Percentiles rank a stretch among this genome's conserved stretches.
phyloP scores from a whole-genome alignment of 306 rosid genomes.

The Rubus parviflorus region DNA sequence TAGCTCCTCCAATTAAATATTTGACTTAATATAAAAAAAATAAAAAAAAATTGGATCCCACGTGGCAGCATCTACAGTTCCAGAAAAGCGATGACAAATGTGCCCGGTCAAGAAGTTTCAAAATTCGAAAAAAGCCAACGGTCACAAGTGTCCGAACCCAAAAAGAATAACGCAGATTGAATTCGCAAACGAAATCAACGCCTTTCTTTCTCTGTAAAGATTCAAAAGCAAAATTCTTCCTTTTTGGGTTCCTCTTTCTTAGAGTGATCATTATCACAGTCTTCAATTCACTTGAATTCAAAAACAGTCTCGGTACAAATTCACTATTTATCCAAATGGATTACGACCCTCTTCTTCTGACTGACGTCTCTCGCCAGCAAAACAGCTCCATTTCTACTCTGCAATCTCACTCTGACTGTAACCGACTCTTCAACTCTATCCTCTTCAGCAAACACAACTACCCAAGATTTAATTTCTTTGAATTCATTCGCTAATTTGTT shows the following conservation, averaged over 20 bases:
- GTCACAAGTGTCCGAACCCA: constrained; percentile 27
- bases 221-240: constrained; percentile 13
- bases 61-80: constrained; percentile 7
- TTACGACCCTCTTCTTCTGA: constrained; percentile 66
- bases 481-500: constrained; percentile 29
- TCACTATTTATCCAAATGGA: constrained; percentile 1
- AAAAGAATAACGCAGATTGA: constrained; percentile 28
- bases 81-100: neutral
- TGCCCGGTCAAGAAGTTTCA: constrained; percentile 52
- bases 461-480: neutral
- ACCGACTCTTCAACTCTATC: constrained; percentile 16
- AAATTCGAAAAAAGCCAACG: constrained; percentile 55
- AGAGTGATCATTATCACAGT: neutral
- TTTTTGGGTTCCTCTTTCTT: neutral
- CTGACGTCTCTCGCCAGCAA: constrained; percentile 47
- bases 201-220: constrained; percentile 16
- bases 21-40: neutral
- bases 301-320: constrained; percentile 12
- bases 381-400: constrained; percentile 14
- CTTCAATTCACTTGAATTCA: constrained; percentile 28
- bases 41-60: neutral
- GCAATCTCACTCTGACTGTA: constrained; percentile 30
- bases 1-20: neutral
- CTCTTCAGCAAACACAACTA: neutral
- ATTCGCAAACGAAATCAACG: constrained; percentile 29